Base-by-base conservation (phyloP, 2,329 filamentous ascomycete species). In the Cordyceps javanica region DNA sequence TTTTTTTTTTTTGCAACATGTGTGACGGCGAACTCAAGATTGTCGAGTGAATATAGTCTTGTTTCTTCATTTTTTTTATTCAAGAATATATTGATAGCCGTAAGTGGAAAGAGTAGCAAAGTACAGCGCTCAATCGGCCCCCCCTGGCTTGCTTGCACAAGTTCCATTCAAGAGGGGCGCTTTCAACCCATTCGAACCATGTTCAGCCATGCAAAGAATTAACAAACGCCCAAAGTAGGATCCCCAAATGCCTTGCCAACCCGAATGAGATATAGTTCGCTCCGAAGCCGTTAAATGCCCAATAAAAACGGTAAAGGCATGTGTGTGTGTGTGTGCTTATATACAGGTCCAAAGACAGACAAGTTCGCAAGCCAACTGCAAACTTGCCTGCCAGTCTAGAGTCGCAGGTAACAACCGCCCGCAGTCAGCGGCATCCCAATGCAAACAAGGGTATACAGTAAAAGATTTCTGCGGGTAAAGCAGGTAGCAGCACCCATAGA, bases 321-420 rank as follows among this genome's bases (percentile, higher is more conserved):
- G 19, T 36, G 38, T 54, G 30, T 44, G 39, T 36, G 11, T 54
- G 49, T 52, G 49, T 21, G 46, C n/a, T 11, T 54, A 54, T 54
- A 25, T 54, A 54, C 39, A 45, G 8, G n/a, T 30, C 26, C n/a
- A 34, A 25, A 44, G 50, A 44, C 9, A 5, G 26, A n/a, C 38
- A 10, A 26, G 6, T 28, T 26, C 19, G 25, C 32, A 25, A 36
- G 30, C 32, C 14, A n/a, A 32, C 14, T 25, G 8, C 32, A 11
- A 36, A 32, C 46, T 14, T n/a, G n/a, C n/a, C n/a, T n/a, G n/a
- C n/a, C n/a, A n/a, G n/a, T 16, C 14, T 13, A 5, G 5, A 36
- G 9, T 26, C 3, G 19, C 32, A 39, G 21, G 21, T 14, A 23
- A 13, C 34, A 39, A n/a, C 16, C 23, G 21, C 19, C 8, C 39